Conservation (phyloP, 352 stramenopile genomes). For the Phytophthora quininea region DNA sequence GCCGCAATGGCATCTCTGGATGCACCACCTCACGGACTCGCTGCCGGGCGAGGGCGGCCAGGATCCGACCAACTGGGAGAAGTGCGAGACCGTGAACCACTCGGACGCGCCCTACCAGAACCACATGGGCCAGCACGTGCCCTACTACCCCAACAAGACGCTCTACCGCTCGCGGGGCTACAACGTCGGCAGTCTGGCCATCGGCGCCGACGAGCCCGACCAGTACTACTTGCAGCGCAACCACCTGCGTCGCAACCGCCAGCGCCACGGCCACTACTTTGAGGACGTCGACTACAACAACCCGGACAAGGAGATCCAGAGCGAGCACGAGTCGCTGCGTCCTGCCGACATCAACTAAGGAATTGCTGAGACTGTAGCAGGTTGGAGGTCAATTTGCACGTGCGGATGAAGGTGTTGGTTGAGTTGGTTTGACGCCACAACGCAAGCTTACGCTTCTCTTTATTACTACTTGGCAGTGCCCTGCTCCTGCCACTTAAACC, state of each 20-base stretch:
- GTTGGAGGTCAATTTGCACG: background rate
- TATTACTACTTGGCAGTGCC: constrained; percentile 27
- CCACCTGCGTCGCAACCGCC: constrained; percentile 71
- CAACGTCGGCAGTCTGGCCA: constrained; percentile 75
- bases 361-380: background rate
- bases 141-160: constrained; percentile 81
- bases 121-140: constrained; percentile 68
- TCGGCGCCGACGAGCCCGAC: constrained; percentile 65
- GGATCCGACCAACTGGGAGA: constrained; percentile 76
- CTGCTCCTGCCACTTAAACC: background rate
- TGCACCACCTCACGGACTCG: constrained; percentile 83
- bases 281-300: constrained; percentile 89
- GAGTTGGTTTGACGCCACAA: constrained; percentile 8
- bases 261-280: constrained; percentile 67
- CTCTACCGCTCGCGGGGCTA: constrained; percentile 82
- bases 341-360: constrained; percentile 69
- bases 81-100: constrained; percentile 51
- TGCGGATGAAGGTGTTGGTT: background rate
- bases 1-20: constrained; percentile 87
- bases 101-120: constrained; percentile 75
- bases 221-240: constrained; percentile 85
- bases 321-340: constrained; percentile 59
- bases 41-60: constrained; percentile 61
- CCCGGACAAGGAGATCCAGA: constrained; percentile 45
- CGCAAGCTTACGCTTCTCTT: constrained; percentile 34